phyloP scores from a whole-genome alignment of 179 eudicot species.

The Spergularia azorica region DNA sequence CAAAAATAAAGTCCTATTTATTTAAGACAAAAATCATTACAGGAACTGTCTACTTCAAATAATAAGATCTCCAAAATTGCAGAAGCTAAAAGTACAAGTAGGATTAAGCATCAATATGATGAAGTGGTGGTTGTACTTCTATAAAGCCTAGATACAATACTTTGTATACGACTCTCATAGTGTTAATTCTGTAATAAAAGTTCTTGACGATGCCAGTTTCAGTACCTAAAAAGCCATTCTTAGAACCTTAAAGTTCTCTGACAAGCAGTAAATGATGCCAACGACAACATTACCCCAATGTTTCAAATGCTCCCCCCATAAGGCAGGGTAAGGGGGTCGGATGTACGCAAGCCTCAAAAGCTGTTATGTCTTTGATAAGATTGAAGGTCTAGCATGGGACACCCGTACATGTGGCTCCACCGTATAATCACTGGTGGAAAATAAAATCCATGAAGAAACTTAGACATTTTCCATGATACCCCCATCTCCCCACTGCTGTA shows the following conservation, averaged over 20 bases:
- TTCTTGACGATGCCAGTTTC: no score
- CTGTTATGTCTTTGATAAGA: no score
- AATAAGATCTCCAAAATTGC: not conserved
- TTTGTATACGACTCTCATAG: not conserved
- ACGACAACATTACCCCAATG: no score
- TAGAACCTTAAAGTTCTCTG: no score
- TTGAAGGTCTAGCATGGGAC: no score
- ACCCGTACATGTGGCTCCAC: no score
- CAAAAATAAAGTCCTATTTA: not conserved
- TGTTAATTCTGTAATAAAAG: no score
- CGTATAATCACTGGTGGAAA: not conserved
- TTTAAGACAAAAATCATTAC: not conserved
- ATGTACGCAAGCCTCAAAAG: no score
- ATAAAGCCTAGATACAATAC: not conserved
- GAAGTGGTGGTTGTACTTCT: not conserved
- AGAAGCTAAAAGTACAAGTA: not conserved
- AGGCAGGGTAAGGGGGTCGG: no score
- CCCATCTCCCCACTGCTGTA: not conserved
- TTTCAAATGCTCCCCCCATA: no score
- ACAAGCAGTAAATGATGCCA: no score
- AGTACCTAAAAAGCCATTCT: no score
- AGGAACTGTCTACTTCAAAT: not conserved
- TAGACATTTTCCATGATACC: not conserved
- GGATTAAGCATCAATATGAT: not conserved
- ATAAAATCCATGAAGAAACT: not conserved